phyloP scores from a whole-genome alignment of 768 basidiomycete species.

The Lactarius akahatsu region DNA sequence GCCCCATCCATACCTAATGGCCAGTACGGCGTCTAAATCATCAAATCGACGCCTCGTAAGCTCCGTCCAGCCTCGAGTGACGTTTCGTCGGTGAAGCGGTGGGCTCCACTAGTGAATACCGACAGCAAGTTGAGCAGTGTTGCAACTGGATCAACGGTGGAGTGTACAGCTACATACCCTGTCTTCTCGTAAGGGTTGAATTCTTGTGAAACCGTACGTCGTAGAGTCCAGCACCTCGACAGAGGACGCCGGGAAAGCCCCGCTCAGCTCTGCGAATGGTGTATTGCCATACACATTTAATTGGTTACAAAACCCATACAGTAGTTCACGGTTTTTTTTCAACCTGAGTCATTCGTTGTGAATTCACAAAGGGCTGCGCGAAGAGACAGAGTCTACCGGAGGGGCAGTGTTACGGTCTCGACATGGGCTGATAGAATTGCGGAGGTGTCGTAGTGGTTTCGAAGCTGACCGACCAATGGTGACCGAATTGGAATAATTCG shows the following conservation, averaged over 20 bases:
- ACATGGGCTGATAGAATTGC: constrained; percentile 41
- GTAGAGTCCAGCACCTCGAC: constrained; percentile 33
- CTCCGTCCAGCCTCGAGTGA: constrained; percentile 59
- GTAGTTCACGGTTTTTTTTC: constrained; percentile 36
- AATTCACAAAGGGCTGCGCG: not conserved
- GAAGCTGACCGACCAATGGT: constrained; percentile 26
- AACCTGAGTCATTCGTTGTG: constrained; percentile 34
- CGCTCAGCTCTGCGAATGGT: constrained; percentile 56
- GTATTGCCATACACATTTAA: constrained; percentile 55
- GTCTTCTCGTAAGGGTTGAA: not conserved
- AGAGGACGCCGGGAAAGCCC: constrained; percentile 48
- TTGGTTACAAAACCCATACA: constrained; percentile 46
- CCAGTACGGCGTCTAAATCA: constrained; percentile 40
- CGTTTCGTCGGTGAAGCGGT: constrained; percentile 47
- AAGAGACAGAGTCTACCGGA: constrained; percentile 30
- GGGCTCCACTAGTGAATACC: constrained; percentile 20
- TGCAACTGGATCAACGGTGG: not conserved
- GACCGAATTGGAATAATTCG: not conserved
- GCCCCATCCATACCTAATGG: constrained; percentile 41
- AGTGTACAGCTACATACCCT: constrained; percentile 16
- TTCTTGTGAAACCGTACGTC: constrained; percentile 45
- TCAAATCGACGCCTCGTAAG: constrained; percentile 40
- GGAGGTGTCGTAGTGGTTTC: constrained; percentile 35
- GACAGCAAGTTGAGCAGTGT: constrained; percentile 6
- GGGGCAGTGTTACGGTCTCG: constrained; percentile 39